These are phyloP conservation scores for Saccharum hybrid DNA, from an alignment of 202 grass and related monocot species.

Conservation along the genomic window DNA sequence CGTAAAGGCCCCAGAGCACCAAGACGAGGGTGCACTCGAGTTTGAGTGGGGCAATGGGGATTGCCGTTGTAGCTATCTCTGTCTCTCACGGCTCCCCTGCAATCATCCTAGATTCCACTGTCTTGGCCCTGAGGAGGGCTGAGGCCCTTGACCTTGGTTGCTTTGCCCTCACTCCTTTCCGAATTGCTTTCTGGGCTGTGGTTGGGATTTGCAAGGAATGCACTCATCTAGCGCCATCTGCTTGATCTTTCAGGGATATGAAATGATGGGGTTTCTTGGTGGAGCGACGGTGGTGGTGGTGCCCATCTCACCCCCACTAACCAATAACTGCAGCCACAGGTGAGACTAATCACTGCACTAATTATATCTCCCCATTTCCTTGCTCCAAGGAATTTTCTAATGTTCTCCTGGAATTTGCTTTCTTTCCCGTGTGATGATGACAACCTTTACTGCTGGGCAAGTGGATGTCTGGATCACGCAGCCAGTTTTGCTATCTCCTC, in stretches of 20 bases:
- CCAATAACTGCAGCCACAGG: conserved; percentile 41
- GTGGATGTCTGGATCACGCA: conserved; percentile 45
- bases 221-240: conserved; percentile 48
- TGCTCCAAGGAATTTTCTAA: background rate
- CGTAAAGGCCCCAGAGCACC: conserved; percentile 36
- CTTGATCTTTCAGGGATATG: conserved; percentile 41
- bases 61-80: conserved; percentile 46
- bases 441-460: conserved; percentile 11
- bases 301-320: conserved; percentile 35
- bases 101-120: conserved; percentile 37
- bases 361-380: conserved; percentile 21
- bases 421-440: conserved; percentile 42
- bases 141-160: conserved; percentile 53
- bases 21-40: conserved; percentile 34
- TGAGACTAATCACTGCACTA: conserved; percentile 35
- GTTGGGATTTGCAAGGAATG: conserved; percentile 52
- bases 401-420: conserved; percentile 16
- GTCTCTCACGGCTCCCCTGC: conserved; percentile 6
- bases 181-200: conserved; percentile 44
- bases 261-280: conserved; percentile 65
- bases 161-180: conserved; percentile 54
- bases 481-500: conserved; percentile 37
- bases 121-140: conserved; percentile 18
- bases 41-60: conserved; percentile 49
- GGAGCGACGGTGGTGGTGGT: conserved; percentile 42